Evolutionary conservation across 129 eudicot genomes (phyloP), one percentile per base, ranked within the genome.

Genomic region (Saussurea involucrata): DNA sequence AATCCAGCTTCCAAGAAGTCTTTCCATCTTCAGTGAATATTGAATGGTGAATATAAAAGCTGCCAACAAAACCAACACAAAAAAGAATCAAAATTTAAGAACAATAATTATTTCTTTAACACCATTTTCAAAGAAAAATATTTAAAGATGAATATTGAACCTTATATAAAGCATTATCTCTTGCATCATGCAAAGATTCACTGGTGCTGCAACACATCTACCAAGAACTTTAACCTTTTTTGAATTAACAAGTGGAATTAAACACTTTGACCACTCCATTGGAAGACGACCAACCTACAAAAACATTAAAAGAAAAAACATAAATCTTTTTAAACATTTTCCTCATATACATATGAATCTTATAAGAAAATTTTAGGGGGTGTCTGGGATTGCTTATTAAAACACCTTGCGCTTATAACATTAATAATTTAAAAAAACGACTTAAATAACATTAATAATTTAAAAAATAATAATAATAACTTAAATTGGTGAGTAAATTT

Each of bases 251-350:
- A 92, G 97, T 21, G 96, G 97, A 88, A 83, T 85, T 46, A 90
- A 87, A 70, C 96, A 92, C 49, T 92, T 92, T 21, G 90, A 81
- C 97, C 97, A 90, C 74, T 90, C 96, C 93, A 88, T 87, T 12
- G 97, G 96, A 76, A 92, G 87, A 27, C 97, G 84, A 0, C 96
- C 97, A 79, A 92, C 83, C 97, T 92, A 68, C 25, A 60, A 24
- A 73, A 18, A 24, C 29, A 22, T 31, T 22, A 24, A 71, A 69
- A 0, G 24, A 71, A 27, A 27, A 27, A 27, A 27, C 29, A 27
- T 1, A 9, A 42, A 29, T 60, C 28, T 20, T 4, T 58, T 6
- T 3, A 58, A 58, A 21, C 27, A 1, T 1, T 58, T 58, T 20
- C 65, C 27, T 58, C 27, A 58, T 20, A 20, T 8, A 60, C 65